Evolutionary conservation across 2,329 filamentous ascomycete genomes (phyloP).

Genomic region (Colletotrichum magnum): DNA sequence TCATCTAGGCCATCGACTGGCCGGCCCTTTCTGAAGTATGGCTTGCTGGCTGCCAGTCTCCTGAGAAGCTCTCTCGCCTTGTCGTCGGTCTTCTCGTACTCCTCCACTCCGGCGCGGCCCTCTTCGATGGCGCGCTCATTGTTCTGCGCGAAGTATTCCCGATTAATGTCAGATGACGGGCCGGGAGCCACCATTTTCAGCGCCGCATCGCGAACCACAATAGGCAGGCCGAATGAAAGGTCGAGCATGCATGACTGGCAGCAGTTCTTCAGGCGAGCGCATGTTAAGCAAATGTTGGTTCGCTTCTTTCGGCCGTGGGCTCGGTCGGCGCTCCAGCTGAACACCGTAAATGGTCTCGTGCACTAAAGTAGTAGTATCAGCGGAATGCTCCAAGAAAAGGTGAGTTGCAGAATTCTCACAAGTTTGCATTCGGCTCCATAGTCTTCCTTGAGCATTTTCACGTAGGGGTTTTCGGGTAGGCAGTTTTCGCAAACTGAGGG

Average conservation of each 20-base stretch:
- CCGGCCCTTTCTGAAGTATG: slow-evolving; percentile 92
- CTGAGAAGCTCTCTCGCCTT: slow-evolving; percentile 92
- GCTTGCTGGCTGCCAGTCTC: slow-evolving; percentile 90
- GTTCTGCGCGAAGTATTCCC: slow-evolving; percentile 98
- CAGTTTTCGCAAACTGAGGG: slow-evolving; percentile 93
- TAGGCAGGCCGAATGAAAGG: slow-evolving; percentile 93
- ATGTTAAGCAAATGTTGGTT: slow-evolving; percentile 96
- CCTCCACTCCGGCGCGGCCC: slow-evolving; percentile 86
- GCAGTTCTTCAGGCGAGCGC: slow-evolving; percentile 97
- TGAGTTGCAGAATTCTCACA: slow-evolving; percentile 46
- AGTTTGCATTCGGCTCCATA: slow-evolving; percentile 89
- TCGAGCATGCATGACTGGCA: slow-evolving; percentile 99
- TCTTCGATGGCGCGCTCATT: slow-evolving; percentile 97
- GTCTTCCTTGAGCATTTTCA: slow-evolving; percentile 99
- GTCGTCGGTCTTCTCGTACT: slow-evolving; percentile 97
- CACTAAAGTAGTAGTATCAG: slow-evolving; percentile 62
- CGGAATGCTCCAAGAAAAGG: slow-evolving; percentile 33
- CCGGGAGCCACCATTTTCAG: slow-evolving; percentile 98
- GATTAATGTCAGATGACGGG: slow-evolving; percentile 91
- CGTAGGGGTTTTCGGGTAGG: slow-evolving; percentile 95
- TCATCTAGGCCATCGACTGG: slow-evolving; percentile 72
- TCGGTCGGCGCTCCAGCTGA: slow-evolving; percentile 93
- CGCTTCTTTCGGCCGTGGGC: slow-evolving; percentile 89
- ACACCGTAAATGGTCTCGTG: slow-evolving; percentile 95
- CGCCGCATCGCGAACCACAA: slow-evolving; percentile 94